These are phyloP conservation scores for Globisporangium mamillatum DNA, from an alignment of 352 stramenopile species.

Conservation along the genomic window DNA sequence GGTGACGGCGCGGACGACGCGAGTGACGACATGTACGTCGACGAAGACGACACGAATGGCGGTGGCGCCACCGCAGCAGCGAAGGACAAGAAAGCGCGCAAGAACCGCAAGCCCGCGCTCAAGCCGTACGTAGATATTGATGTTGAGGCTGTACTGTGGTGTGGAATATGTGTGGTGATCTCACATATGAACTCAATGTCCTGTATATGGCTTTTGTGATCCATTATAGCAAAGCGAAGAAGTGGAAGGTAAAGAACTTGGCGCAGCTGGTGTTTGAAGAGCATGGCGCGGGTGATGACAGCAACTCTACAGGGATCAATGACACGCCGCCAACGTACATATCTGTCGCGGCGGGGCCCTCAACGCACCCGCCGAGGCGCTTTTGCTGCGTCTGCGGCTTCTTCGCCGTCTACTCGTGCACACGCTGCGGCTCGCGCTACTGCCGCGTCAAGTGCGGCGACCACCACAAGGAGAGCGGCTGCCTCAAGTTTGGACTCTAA, in stretches of 20 bases:
- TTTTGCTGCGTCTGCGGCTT: slow-evolving; percentile 89
- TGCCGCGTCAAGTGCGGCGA: slow-evolving; percentile 83
- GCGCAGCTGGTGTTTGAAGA: slow-evolving; percentile 87
- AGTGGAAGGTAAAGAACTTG: slow-evolving; percentile 88
- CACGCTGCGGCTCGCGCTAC: slow-evolving; percentile 73
- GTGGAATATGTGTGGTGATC: not conserved
- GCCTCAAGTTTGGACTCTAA: slow-evolving; percentile 85
- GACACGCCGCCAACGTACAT: slow-evolving; percentile 61
- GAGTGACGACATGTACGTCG: slow-evolving; percentile 65
- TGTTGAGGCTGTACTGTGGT: not conserved
- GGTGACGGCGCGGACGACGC: slow-evolving; percentile 42
- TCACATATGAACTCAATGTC: not conserved
- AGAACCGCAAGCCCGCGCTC: slow-evolving; percentile 13
- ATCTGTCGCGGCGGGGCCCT: slow-evolving; percentile 55
- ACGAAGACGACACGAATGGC: slow-evolving; percentile 41
- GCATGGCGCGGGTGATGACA: slow-evolving; percentile 22
- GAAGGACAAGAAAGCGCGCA: slow-evolving; percentile 44
- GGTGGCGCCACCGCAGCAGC: slow-evolving; percentile 5
- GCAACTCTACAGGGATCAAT: not conserved
- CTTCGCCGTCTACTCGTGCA: slow-evolving; percentile 77
- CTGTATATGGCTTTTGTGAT: not conserved
- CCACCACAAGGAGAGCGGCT: slow-evolving; percentile 88
- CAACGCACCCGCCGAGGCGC: slow-evolving; percentile 55
- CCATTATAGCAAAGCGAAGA: slow-evolving; percentile 23
- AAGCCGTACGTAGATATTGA: slow-evolving; percentile 1